phyloP scores from a whole-genome alignment of 306 rosid species.

The Glycyrrhiza uralensis region DNA sequence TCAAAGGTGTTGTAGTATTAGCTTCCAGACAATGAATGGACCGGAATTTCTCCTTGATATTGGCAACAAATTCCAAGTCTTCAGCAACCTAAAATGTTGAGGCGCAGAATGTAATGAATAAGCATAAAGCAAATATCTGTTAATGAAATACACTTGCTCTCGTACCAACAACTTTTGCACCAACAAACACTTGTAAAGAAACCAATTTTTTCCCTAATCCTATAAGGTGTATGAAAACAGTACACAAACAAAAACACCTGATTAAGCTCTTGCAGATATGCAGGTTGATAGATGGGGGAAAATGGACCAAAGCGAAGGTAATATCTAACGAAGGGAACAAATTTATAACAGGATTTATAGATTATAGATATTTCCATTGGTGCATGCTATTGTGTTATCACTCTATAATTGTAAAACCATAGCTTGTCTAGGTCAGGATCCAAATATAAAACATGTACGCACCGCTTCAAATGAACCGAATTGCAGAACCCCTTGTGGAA shows the following conservation, averaged over 20 bases:
- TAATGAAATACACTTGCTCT: background rate
- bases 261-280: background rate
- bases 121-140: background rate
- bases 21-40: constrained; percentile 31
- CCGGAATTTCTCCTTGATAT: constrained; percentile 54
- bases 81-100: constrained; percentile 68
- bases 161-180: background rate
- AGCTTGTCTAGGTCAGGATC: background rate
- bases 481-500: constrained; percentile 85
- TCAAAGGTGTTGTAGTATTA: constrained; percentile 18
- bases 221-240: background rate
- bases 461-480: constrained; percentile 85
- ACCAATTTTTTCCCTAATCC: background rate
- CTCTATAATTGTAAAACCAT: background rate
- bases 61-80: constrained; percentile 51
- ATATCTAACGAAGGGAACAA: background rate
- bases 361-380: background rate
- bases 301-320: background rate
- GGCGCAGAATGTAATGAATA: constrained; percentile 22
- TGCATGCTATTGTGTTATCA: background rate
- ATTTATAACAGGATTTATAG: background rate
- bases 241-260: background rate
- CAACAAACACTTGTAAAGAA: background rate
- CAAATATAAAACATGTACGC: constrained; percentile 32
- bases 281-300: background rate